Conservation (phyloP, 2,329 filamentous ascomycete genomes). For the Trichoderma citrinoviride region DNA sequence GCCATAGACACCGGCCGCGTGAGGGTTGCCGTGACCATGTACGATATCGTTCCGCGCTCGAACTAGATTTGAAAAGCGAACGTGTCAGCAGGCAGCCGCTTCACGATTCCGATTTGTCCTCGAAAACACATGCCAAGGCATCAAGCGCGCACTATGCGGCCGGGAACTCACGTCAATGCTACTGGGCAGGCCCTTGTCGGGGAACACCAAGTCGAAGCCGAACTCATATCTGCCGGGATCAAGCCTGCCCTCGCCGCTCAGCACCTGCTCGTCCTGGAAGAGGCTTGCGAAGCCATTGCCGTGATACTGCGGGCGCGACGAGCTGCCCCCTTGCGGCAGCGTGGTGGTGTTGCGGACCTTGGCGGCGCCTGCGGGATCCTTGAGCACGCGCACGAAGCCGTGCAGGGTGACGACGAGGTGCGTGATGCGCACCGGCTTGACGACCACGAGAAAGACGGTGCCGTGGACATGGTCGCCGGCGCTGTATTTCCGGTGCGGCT, state of each 20-base stretch:
- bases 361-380: conserved; percentile 59
- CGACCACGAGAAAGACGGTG: conserved; percentile 67
- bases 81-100: conserved; percentile 22
- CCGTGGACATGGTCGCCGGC: conserved; percentile 74
- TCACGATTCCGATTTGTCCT: not conserved
- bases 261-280: conserved; percentile 77
- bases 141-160: not conserved
- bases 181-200: conserved; percentile 70
- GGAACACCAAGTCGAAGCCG: conserved; percentile 71
- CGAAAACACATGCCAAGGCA: not conserved
- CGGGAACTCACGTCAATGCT: conserved; percentile 79
- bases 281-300: conserved; percentile 77
- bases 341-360: conserved; percentile 49
- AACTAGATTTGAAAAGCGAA: conserved; percentile 60
- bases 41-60: conserved; percentile 88
- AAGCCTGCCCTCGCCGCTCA: conserved; percentile 75
- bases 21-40: conserved; percentile 84
- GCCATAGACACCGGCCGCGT: conserved; percentile 85
- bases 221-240: conserved; percentile 76
- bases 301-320: conserved; percentile 55
- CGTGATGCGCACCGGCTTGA: conserved; percentile 74
- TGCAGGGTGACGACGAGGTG: conserved; percentile 76
- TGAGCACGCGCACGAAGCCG: conserved; percentile 77
- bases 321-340: conserved; percentile 40
- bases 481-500: conserved; percentile 73